Base-by-base conservation (phyloP, 108 stramenopile species). In the Chaetoceros tenuissimus region DNA sequence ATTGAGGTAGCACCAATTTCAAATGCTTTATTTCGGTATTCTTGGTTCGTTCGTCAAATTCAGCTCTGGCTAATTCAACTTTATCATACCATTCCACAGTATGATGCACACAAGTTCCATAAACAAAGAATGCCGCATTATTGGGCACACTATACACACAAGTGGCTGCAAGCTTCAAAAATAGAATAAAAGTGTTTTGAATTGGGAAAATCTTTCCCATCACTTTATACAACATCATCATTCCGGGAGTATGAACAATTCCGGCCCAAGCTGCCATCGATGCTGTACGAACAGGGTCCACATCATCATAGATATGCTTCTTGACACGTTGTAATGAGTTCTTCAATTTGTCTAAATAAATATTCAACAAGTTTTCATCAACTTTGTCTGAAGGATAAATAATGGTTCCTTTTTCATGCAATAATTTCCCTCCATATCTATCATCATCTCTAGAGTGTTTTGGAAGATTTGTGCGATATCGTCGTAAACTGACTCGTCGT, bases 61-160 rank as follows among this genome's bases (percentile, higher is more conserved):
- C 55, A 13, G 13, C 28, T n/a, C 13, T 16, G 0, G 26, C 20
- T n/a, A 31, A 21, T 0, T 3, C 29, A 7, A 16, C 19, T 21
- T 49, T 16, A 2, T 30, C 31, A 20, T 53, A 49, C 70, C 70
- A 66, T 0, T 61, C 70, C 2, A 29, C 31, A 21, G 59, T 48
- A 48, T 70, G 68, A 23, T 75, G 51, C 5, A 69, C 48, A 21
- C 31, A 29, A 13, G 59, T 69, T 28, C 74, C 74, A 45, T 75
- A 75, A 17, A 29, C 48, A 52, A 62, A 75, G 34, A 75, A 75
- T n/a, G 67, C 64, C 27, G 65, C 60, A 50, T 75, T 75, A 24
- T 70, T 55, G 3, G 74, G 74, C 23, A 75, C 31, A 28, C 54
- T 62, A 7, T 46, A 29, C 16, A 20, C 21, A 0, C 60, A 52